These are phyloP conservation scores for Capsicum baccatum DNA, from an alignment of 257 asterid species.

Conservation along the genomic window DNA sequence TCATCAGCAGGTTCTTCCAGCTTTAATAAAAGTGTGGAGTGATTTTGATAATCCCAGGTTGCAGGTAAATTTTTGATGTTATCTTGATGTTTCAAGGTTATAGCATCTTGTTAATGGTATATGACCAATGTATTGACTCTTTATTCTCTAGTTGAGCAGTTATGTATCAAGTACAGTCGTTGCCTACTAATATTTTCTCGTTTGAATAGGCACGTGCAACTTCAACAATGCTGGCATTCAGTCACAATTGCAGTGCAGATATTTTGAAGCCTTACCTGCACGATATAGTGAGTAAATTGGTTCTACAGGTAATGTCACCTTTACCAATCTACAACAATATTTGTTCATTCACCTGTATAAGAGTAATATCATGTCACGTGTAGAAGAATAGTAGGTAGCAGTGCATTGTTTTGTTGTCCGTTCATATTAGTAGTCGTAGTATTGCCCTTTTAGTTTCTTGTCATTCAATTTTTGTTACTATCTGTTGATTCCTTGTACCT, in stretches of 20 bases:
- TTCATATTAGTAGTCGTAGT: too few species aligned
- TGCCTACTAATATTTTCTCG: neutral
- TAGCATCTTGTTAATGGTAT: neutral
- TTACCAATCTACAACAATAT: neutral
- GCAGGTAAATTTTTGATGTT: neutral
- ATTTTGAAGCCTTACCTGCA: conserved; percentile 22
- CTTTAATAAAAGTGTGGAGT: neutral
- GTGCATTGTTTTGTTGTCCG: too few species aligned
- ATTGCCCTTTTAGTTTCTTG: too few species aligned
- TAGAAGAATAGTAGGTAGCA: neutral
- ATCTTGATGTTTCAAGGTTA: neutral
- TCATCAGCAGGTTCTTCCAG: conserved; percentile 16
- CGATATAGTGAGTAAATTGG: neutral
- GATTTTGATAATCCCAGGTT: conserved; percentile 28
- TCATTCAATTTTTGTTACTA: too few species aligned
- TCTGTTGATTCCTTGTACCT: too few species aligned
- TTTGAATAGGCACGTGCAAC: conserved; percentile 17
- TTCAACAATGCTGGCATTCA: neutral
- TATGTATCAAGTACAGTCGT: neutral
- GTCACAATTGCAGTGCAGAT: neutral
- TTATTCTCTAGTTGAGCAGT: too few species aligned
- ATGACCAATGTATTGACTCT: neutral
- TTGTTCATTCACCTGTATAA: neutral
- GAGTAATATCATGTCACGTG: neutral
- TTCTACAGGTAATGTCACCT: conserved; percentile 22